phyloP scores from a whole-genome alignment of 805 yeast genomes.

The Nakazawaea molendinolei region DNA sequence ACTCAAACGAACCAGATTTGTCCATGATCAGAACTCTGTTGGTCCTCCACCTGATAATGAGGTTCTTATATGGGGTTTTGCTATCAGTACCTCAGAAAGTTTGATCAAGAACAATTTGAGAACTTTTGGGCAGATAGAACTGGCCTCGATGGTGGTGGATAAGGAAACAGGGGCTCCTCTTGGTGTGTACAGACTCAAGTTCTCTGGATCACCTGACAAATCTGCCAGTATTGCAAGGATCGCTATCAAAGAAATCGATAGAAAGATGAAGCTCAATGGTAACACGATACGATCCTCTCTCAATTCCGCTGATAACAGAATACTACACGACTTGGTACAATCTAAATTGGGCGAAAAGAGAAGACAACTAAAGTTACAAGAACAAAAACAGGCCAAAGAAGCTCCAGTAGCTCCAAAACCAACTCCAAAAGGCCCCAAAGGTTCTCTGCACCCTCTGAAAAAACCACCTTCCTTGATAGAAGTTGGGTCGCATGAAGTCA shows the following conservation, averaged over 20 bases:
- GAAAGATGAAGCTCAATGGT: constrained; percentile 43
- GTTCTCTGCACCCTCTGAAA: not conserved
- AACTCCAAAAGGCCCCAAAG: constrained; percentile 9
- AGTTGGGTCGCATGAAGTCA: constrained; percentile 12
- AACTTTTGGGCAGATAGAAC: constrained; percentile 57
- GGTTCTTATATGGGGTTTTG: constrained; percentile 62
- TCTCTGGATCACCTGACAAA: constrained; percentile 47
- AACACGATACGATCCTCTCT: constrained; percentile 45
- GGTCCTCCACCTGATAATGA: constrained; percentile 72
- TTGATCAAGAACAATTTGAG: constrained; percentile 46
- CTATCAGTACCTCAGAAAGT: constrained; percentile 41
- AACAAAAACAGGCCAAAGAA: constrained; percentile 18
- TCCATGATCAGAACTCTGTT: constrained; percentile 63
- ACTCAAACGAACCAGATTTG: constrained; percentile 25
- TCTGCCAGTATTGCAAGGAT: constrained; percentile 40
- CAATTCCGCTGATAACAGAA: constrained; percentile 36
- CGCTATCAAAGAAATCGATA: constrained; percentile 35
- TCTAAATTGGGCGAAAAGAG: constrained; percentile 30
- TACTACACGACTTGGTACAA: constrained; percentile 27
- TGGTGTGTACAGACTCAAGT: constrained; percentile 61
- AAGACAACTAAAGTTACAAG: constrained; percentile 30
- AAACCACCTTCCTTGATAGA: constrained; percentile 8
- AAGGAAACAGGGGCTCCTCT: constrained; percentile 74
- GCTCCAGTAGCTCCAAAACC: constrained; percentile 14
- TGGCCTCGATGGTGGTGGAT: constrained; percentile 55